Evolutionary conservation across 306 rosid species (phyloP).

Genomic region (Rosa persica): DNA sequence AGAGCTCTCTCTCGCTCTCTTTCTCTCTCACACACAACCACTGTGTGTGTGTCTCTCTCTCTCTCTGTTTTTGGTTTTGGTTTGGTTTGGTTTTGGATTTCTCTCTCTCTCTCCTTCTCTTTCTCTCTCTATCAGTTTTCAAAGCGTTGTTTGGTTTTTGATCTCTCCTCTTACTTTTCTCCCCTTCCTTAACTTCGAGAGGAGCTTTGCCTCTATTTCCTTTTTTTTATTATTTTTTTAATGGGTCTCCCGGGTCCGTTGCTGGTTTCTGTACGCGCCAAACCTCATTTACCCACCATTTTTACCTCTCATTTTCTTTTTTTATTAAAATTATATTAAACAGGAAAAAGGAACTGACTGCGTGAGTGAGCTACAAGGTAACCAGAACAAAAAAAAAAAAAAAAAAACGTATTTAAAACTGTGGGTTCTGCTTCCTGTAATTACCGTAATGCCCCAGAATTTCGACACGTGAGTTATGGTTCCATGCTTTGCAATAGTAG

Average conservation of each 20-base stretch:
- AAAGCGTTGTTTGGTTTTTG: constrained; percentile 33
- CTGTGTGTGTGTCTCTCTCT: neutral
- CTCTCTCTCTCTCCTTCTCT: constrained; percentile 21
- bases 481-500: neutral
- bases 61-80: constrained; percentile 28
- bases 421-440: neutral
- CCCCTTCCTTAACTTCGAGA: constrained; percentile 19
- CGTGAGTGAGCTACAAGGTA: constrained; percentile 2
- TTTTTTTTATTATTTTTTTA: neutral
- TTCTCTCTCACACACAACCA: constrained; percentile 14
- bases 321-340: neutral
- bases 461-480: constrained; percentile 21
- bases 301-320: neutral
- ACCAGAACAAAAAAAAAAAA: neutral
- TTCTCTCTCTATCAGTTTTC: constrained; percentile 45
- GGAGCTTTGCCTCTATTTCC: neutral
- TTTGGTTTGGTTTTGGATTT: constrained; percentile 26
- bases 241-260: constrained; percentile 35
- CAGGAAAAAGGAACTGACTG: neutral
- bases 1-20: constrained; percentile 34
- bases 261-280: constrained; percentile 58
- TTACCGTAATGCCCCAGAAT: constrained; percentile 26
- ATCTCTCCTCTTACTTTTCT: constrained; percentile 24
- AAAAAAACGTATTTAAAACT: too few relatives aligned
- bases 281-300: constrained; percentile 22